A percentile compares a stretch with the other conserved stretches of the same genome.
These are phyloP conservation scores for Fusarium tupiense DNA, from an alignment of 2,329 filamentous ascomycete species.

Conservation along the genomic window DNA sequence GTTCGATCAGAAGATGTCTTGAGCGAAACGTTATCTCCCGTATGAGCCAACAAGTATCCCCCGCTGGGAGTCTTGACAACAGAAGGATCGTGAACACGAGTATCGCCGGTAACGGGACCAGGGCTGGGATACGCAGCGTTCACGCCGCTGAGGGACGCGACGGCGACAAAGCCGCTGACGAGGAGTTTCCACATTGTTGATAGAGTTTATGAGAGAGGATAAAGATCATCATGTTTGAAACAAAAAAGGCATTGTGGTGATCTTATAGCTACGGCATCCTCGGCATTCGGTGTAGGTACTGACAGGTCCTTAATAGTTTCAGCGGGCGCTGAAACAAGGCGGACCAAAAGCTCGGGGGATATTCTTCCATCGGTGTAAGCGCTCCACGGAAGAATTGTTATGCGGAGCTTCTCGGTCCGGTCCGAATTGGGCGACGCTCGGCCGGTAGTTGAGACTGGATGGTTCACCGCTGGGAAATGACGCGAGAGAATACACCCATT, in stretches of 20 bases:
- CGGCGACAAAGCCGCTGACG: conserved; percentile 37
- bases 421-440: not conserved
- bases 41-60: conserved; percentile 43
- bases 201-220: not conserved
- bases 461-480: not conserved
- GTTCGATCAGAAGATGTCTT: conserved; percentile 49
- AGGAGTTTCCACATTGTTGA: conserved; percentile 29
- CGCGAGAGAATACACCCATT: not conserved
- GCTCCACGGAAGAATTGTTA: conserved; percentile 28
- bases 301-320: conserved; percentile 25
- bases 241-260: not conserved
- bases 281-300: not conserved
- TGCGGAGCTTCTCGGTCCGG: conserved; percentile 9
- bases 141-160: conserved; percentile 19
- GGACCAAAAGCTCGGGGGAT: not conserved
- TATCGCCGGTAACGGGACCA: conserved; percentile 40
- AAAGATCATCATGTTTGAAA: not conserved
- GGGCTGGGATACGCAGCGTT: conserved; percentile 25
- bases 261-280: not conserved
- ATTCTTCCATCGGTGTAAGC: conserved; percentile 7
- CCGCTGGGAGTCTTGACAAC: conserved; percentile 45
- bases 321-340: not conserved
- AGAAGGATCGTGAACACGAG: conserved; percentile 44
- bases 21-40: conserved; percentile 41
- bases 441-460: not conserved